Evolutionary conservation across 495 filamentous ascomycete genomes (phyloP), one percentile per base, ranked within the genome.

Genomic region (Usnea hakonensis): DNA sequence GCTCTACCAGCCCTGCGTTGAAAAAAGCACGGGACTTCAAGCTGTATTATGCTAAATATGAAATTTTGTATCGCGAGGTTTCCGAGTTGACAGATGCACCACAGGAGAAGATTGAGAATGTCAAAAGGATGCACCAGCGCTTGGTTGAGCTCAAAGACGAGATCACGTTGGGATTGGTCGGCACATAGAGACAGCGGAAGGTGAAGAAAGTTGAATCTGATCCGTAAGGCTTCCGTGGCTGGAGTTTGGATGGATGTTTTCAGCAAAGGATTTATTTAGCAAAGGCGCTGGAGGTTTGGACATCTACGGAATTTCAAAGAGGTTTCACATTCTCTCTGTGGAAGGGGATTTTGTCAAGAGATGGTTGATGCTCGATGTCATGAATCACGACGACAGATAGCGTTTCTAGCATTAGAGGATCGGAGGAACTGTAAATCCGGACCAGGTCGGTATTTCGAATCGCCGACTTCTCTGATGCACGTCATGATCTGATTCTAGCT

Each of bases 71-170:
- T 68, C 70, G 77, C 56, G 78, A 85, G 67, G 73, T 90, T 37
- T 72, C 75, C n/a, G 72, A 65, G 2, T 70, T 79, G 23, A 69
- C 78, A 13, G 73, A 82, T 41, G 82, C 86, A 5, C 74, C 81
- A 1, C 75, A 78, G 61, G 75, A 79, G 28, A 84, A 86, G 64
- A 66, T 89, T 59, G 76, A 80, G 5, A 71, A 80, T 50, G 65
- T 90, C 62, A 71, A 83, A 50, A 79, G 79, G 44, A 85, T 88
- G 83, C 86, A 85, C 66, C 69, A 76, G 16, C 76, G 79, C 19
- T 75, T 91, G 38, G 73, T 79, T 50, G 66, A 62, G 17, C 83
- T 89, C 81, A 91, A 91, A 75, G 74, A 74, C 57, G 81, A 89
- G 52, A 90, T 91, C 52, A 83, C 83, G 71, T 75, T 77, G 55